Evolutionary conservation across 768 basidiomycete genomes (phyloP), one percentile per base, ranked within the genome.

Genomic region (Collybiopsis luxurians): DNA sequence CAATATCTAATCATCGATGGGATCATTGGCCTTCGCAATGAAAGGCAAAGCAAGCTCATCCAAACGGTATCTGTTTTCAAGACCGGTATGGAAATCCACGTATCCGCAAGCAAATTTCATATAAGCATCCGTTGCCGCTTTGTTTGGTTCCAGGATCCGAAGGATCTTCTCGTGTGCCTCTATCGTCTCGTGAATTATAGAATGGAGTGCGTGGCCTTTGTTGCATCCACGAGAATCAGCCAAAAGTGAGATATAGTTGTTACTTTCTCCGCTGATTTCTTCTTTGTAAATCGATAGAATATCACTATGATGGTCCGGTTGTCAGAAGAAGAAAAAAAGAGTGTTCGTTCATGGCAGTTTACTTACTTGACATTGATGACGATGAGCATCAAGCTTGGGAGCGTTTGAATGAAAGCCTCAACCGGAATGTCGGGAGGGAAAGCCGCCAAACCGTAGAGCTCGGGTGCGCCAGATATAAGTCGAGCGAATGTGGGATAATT

Each of bases 201-300:
- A 55, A 0, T 36, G 15, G 1, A 70, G 63, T 6, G 60, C 61
- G 6, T 70, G 67, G 47, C 67, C 39, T 53, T 75, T 77, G 5
- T 67, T 59, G 9, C 55, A 46, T 2, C 61, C 56, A 2, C 60
- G 54, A 30, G 58, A 64, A 10, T 59, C 59, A 0, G 75, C 74
- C 0, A 69, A 55, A 6, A 34, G 13, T 34, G 31, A 34, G 31
- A 34, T 13, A 34, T 34, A 69, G 55, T 76, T 76, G 36, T 67
- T 64, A 3, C 59, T 55, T 48, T 77, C 76, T 1, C 68, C 70
- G 0, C 53, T 65, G 2, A 64, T 52, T 49, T 77, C 76, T 65
- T 78, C 76, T 55, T 77, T 69, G 51, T 77, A 72, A 56, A 77
- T 76, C 0, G 71, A 76, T 2, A 75, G 59, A 27, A 77, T 60